Conservation (phyloP, 192 early-diverging fungal species). For the Hyaloraphidium curvatum region DNA sequence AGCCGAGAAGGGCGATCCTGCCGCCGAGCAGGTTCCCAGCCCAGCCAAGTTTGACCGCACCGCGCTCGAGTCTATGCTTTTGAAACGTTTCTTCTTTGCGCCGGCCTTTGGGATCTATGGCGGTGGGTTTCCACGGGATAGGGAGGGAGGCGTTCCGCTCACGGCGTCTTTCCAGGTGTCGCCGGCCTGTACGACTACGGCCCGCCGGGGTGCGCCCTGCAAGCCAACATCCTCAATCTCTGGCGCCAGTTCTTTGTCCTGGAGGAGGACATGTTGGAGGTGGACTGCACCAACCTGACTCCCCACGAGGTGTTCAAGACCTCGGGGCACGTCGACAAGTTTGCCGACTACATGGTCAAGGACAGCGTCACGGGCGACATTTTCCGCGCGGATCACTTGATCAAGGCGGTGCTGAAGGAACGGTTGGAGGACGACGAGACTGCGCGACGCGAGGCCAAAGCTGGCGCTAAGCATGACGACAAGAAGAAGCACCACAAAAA, state of each 20-base stretch:
- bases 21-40: too few species aligned
- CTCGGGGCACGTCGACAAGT: slow-evolving; percentile 97
- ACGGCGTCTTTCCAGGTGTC: slow-evolving; percentile 33
- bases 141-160: too few species aligned
- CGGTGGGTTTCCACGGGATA: slow-evolving; percentile 42
- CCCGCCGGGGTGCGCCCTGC: slow-evolving; percentile 79
- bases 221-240: slow-evolving; percentile 67
- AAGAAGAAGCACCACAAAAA: slow-evolving; percentile 13
- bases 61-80: slow-evolving; percentile 50
- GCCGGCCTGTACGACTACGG: slow-evolving; percentile 97
- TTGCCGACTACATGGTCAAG: slow-evolving; percentile 96
- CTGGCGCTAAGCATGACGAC: slow-evolving; percentile 9
- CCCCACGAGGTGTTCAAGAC: slow-evolving; percentile 87
- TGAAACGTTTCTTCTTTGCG: slow-evolving; percentile 90
- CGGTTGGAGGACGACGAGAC: slow-evolving; percentile 66
- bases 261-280: slow-evolving; percentile 99
- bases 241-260: slow-evolving; percentile 97
- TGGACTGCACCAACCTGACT: slow-evolving; percentile 97
- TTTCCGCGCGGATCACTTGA: slow-evolving; percentile 91
- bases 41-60: slow-evolving; percentile 34
- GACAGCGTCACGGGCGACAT: slow-evolving; percentile 83
- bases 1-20: background rate
- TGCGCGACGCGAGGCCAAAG: slow-evolving; percentile 8
- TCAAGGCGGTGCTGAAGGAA: slow-evolving; percentile 81
- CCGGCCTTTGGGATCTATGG: slow-evolving; percentile 91